Conservation (phyloP, 768 basidiomycete genomes). For the Dentipellis fragilis region DNA sequence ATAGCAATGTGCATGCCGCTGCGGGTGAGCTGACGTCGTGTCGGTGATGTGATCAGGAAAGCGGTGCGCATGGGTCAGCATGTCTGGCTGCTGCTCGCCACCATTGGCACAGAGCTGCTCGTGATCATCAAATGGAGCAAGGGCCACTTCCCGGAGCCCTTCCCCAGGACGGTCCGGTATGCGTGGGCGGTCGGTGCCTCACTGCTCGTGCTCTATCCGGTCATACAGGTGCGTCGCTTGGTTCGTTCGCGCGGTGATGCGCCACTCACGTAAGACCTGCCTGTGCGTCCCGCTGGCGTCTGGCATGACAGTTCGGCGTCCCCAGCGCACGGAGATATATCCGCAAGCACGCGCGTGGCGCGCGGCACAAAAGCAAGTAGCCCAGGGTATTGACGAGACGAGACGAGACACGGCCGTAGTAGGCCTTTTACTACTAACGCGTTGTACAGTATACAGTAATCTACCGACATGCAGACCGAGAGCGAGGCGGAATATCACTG, state of each 20-base stretch:
- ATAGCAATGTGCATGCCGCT: not conserved
- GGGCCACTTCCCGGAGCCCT: conserved; percentile 54
- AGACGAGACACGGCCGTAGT: no score
- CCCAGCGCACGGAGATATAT: conserved; percentile 14
- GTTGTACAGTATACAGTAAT: no score
- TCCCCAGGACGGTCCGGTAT: conserved; percentile 53
- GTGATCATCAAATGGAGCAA: conserved; percentile 78
- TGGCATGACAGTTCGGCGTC: conserved; percentile 11
- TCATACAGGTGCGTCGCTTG: conserved; percentile 41
- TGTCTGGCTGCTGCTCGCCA: conserved; percentile 78
- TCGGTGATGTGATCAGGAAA: conserved; percentile 32
- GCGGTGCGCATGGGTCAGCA: conserved; percentile 88
- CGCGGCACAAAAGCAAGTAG: conserved; percentile 10
- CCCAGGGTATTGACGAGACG: not conserved
- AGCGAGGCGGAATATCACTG: no score
- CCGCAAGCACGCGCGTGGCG: conserved; percentile 1
- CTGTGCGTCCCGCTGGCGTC: not conserved
- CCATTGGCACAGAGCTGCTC: conserved; percentile 73
- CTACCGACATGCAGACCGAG: no score
- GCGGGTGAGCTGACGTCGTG: not conserved
- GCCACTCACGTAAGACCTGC: conserved; percentile 6
- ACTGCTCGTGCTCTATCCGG: conserved; percentile 63
- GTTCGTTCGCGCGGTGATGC: not conserved
- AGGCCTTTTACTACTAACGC: no score
- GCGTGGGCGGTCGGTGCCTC: conserved; percentile 53